Evolutionary conservation across 768 basidiomycete genomes (phyloP), one percentile per base, ranked within the genome.

Genomic region (Neoboletus subvelutipes): DNA sequence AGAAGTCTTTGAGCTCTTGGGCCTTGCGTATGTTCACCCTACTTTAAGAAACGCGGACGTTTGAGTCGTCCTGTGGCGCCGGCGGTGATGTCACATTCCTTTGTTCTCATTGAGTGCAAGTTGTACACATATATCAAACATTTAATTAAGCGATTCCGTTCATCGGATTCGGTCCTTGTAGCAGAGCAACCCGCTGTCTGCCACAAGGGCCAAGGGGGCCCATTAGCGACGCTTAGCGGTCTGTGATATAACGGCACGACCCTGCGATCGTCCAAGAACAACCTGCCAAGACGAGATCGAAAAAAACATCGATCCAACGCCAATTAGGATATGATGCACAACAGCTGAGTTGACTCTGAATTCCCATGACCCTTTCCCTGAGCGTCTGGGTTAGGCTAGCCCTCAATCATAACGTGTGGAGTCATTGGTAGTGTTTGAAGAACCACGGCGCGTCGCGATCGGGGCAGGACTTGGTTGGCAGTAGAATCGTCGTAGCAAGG

Each of bases 1-100:
- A 59, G 87, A 90, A 33, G 84, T 90, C 1, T 94, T 93, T 63
- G 80, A 84, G 31, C 73, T 87, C 1, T 72, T 92, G 15, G 88
- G 85, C 1, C 70, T 92, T 50, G 76, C 83, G 43, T 92, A 84
- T 79, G 74, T 93, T 28, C 83, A 86, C 55, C 90, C 92, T 3
- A 79, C 75, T 1, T 68, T 85, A 73, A 79, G 92, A 50, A 93
- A 92, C 65, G 88, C 90, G 0, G 85, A 88, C 67, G 71, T 75
- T 24, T 87, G 70, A 56, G n/a, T 8, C 15, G 9, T 29, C 31
- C 54, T 55, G 55, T 67, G 64, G 56, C 54, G 56, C 29, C n/a
- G 48, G 33, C 24, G 20, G 39, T 39, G 45, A 55, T 36, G 17
- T 29, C 15, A 29, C 15, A 22, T 26, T 28, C 26, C 28, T 36